phyloP scores from a whole-genome alignment of 441 rosid genomes.

The Croton laevigatus region DNA sequence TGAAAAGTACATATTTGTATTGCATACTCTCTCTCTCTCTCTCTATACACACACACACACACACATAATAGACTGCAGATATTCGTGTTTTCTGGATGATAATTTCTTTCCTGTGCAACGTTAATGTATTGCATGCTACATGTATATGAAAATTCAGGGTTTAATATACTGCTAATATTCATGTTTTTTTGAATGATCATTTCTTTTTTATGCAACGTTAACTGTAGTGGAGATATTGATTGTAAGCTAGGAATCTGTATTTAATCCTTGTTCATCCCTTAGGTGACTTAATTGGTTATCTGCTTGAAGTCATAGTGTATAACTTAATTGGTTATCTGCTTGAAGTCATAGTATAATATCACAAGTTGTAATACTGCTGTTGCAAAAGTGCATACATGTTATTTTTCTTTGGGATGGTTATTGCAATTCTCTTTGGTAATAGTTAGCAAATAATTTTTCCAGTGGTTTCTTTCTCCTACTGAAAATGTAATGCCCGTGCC shows the following conservation, averaged over 20 bases:
- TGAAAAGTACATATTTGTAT: background rate
- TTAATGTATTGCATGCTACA: background rate
- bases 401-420: background rate
- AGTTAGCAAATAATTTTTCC: background rate
- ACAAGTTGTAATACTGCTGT: background rate
- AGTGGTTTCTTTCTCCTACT: background rate
- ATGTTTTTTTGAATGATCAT: background rate
- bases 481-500: background rate
- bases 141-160: background rate
- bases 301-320: no score
- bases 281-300: background rate
- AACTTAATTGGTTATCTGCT: background rate
- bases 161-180: background rate
- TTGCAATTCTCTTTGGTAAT: background rate
- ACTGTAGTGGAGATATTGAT: background rate
- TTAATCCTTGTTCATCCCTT: background rate
- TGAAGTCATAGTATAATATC: background rate
- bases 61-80: background rate
- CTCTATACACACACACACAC: no score
- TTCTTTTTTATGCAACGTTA: background rate
- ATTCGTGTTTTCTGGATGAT: background rate
- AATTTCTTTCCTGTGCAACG: background rate
- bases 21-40: no score
- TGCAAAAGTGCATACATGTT: background rate
- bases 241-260: background rate